Conservation (phyloP, 345 rosid species). For the Ceriops decandra region DNA sequence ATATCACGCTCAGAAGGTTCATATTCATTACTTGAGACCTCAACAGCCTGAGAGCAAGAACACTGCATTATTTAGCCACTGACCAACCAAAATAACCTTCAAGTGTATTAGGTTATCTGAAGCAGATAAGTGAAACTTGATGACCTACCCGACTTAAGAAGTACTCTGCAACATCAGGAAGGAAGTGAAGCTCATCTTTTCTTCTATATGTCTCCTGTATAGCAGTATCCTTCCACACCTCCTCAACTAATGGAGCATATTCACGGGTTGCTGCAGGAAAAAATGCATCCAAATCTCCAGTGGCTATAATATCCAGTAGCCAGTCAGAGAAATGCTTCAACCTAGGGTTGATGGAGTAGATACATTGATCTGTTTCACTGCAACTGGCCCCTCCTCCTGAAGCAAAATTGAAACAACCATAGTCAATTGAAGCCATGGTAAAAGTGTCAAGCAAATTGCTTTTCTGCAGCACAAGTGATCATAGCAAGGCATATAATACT, state of each 20-base stretch:
- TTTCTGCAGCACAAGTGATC: no score
- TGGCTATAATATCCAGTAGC: conserved; percentile 97
- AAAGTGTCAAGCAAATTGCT: no score
- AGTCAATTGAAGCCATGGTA: neutral
- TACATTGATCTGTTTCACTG: conserved; percentile 40
- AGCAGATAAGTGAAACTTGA: neutral
- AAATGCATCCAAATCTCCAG: conserved; percentile 96
- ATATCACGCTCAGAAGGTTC: conserved; percentile 94
- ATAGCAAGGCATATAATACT: no score
- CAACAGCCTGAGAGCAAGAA: conserved; percentile 73
- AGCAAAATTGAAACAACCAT: conserved; percentile 18
- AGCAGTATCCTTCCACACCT: conserved; percentile 97
- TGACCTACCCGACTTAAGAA: conserved; percentile 78
- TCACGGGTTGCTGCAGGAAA: conserved; percentile 99
- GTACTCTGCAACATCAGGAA: conserved; percentile 90
- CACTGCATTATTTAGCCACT: conserved; percentile 9
- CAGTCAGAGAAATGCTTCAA: conserved; percentile 98
- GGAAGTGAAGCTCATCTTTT: conserved; percentile 89
- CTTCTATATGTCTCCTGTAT: conserved; percentile 83
- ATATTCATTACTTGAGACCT: conserved; percentile 90
- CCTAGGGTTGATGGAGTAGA: conserved; percentile 83
- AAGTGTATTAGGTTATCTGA: neutral
- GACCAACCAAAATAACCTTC: conserved; percentile 2
- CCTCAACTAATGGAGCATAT: conserved; percentile 96
- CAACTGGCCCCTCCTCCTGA: conserved; percentile 47